Evolutionary conservation across 495 filamentous ascomycete genomes (phyloP).

Genomic region (Aspergillus asperescens): DNA sequence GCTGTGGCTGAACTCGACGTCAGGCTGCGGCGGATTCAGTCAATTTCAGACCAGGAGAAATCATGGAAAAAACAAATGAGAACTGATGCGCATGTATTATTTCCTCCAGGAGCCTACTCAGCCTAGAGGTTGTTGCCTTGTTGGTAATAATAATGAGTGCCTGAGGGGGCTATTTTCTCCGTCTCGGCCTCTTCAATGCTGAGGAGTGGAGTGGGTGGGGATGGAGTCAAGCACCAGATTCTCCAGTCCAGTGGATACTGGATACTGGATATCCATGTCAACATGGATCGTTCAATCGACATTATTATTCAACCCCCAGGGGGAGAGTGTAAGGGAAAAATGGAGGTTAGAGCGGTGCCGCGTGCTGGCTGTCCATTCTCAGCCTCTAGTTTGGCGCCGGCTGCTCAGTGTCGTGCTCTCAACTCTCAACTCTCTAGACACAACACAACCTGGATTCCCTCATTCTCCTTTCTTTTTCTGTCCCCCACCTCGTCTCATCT

Average conservation of each 20-base stretch:
- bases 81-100: neutral
- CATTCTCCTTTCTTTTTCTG: neutral
- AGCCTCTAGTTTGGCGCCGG: slow-evolving; percentile 5
- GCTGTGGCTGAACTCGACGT: neutral
- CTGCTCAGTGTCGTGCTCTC: neutral
- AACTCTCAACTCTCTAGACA: too few relatives aligned
- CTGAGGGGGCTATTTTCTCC: neutral
- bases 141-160: too few relatives aligned
- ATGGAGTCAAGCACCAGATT: too few relatives aligned
- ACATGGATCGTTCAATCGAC: too few relatives aligned
- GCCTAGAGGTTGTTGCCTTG: too few relatives aligned
- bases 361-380: neutral
- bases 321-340: neutral
- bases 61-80: neutral
- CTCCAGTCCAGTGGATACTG: too few relatives aligned
- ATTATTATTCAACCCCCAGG: too few relatives aligned
- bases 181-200: too few relatives aligned
- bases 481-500: neutral
- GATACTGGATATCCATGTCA: too few relatives aligned
- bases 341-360: neutral
- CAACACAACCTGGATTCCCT: neutral
- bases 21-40: neutral
- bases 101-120: neutral
- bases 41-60: neutral
- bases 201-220: too few relatives aligned